phyloP scores from a whole-genome alignment of 441 rosid genomes.

The Croton setiger region DNA sequence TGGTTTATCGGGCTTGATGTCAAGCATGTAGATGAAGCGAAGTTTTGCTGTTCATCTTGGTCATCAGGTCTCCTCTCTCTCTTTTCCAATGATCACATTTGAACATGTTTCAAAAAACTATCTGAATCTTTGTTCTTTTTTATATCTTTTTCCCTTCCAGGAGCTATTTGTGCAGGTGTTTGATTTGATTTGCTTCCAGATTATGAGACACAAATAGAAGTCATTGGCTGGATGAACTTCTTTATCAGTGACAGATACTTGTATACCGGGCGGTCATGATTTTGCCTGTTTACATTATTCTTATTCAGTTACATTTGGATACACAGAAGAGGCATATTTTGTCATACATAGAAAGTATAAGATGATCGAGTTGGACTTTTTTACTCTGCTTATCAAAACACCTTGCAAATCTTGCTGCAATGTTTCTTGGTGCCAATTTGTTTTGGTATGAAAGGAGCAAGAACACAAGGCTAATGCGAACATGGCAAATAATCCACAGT shows the following conservation, averaged over 20 bases:
- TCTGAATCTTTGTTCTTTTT: background rate
- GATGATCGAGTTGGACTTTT: background rate
- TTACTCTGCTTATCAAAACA: too few relatives aligned
- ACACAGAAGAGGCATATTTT: too few relatives aligned
- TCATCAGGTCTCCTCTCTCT: conserved; percentile 60
- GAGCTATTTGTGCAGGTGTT: conserved; percentile 88
- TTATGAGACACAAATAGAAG: background rate
- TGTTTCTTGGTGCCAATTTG: too few relatives aligned
- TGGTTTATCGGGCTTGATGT: conserved; percentile 94
- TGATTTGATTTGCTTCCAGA: conserved; percentile 22
- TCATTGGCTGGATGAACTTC: background rate
- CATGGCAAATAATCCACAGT: too few relatives aligned
- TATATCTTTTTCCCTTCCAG: conserved; percentile 35
- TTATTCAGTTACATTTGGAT: background rate
- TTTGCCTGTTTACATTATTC: background rate
- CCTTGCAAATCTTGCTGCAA: too few relatives aligned
- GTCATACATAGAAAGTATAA: background rate
- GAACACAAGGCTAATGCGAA: too few relatives aligned
- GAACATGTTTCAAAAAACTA: too few relatives aligned
- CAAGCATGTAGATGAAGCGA: conserved; percentile 71
- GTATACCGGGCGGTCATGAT: background rate
- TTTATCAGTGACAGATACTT: background rate
- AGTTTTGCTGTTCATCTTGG: conserved; percentile 97
- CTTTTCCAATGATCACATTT: background rate
- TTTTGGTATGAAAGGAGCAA: too few relatives aligned